phyloP scores from a whole-genome alignment of 2,329 filamentous ascomycete genomes.

The Colletotrichum gigasporum region DNA sequence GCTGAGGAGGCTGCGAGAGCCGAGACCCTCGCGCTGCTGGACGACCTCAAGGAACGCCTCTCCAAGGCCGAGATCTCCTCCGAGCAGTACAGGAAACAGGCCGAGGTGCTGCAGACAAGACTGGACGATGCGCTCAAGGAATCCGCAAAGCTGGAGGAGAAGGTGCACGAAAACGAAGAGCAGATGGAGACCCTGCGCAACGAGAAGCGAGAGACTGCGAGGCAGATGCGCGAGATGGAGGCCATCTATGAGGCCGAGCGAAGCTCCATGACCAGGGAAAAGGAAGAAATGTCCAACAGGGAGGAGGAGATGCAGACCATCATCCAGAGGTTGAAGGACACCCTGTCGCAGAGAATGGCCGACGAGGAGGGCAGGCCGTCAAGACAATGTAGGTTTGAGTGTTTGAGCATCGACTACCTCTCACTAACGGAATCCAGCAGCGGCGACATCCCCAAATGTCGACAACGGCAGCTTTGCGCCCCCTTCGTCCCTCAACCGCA shows the following conservation, averaged over 20 bases:
- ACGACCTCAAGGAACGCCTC: constrained; percentile 85
- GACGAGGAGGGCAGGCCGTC: constrained; percentile 65
- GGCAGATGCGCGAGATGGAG: constrained; percentile 91
- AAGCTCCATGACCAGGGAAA: constrained; percentile 87
- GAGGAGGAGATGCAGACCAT: constrained; percentile 92
- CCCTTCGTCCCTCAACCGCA: constrained; percentile 83
- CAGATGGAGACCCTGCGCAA: constrained; percentile 82
- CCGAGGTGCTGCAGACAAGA: constrained; percentile 83
- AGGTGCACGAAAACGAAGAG: constrained; percentile 85
- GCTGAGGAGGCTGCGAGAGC: constrained; percentile 79
- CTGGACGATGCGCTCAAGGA: constrained; percentile 87
- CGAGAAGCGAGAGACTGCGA: constrained; percentile 83
- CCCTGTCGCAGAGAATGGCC: constrained; percentile 77
- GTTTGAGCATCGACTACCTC: not conserved
- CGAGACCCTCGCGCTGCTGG: constrained; percentile 80
- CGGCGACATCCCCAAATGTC: constrained; percentile 69
- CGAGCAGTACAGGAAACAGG: constrained; percentile 84
- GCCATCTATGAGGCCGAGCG: constrained; percentile 92
- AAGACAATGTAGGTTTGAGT: constrained; percentile 61
- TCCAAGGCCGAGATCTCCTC: constrained; percentile 81
- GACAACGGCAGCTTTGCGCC: constrained; percentile 87
- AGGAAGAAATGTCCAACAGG: constrained; percentile 83
- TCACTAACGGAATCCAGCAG: constrained; percentile 10
- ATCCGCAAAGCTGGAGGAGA: constrained; percentile 88
- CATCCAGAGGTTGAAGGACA: constrained; percentile 92